Conservation (phyloP, 495 filamentous ascomycete species). For the Coniosporium apollinis region DNA sequence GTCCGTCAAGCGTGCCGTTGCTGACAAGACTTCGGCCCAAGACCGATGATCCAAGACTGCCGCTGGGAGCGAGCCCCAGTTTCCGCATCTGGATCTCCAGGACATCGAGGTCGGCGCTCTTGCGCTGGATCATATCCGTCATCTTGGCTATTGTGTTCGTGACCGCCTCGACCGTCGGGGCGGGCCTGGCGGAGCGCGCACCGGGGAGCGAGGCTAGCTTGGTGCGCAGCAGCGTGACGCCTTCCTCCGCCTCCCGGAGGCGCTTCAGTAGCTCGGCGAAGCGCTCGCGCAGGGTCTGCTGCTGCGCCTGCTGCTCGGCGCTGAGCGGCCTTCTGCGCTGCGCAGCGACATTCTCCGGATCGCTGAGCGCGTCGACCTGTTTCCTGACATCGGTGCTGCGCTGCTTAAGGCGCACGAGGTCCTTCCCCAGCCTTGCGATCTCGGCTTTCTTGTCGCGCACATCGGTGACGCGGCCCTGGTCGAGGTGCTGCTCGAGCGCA, state of each 20-base stretch:
- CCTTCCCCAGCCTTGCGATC: slow-evolving; percentile 44
- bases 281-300: slow-evolving; percentile 59
- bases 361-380: slow-evolving; percentile 40
- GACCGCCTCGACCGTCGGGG: slow-evolving; percentile 85
- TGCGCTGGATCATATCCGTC: slow-evolving; percentile 78
- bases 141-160: slow-evolving; percentile 81
- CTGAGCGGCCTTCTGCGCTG: slow-evolving; percentile 56
- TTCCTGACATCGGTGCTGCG: slow-evolving; percentile 61
- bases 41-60: too few species aligned
- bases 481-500: slow-evolving; percentile 36
- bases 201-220: slow-evolving; percentile 40
- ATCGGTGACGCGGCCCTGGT: slow-evolving; percentile 45
- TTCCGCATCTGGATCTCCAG: slow-evolving; percentile 70
- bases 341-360: slow-evolving; percentile 43
- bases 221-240: slow-evolving; percentile 62
- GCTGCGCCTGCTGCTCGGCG: slow-evolving; percentile 62
- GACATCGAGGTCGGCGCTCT: slow-evolving; percentile 73
- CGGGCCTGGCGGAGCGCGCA: slow-evolving; percentile 15
- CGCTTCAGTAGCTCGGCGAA: slow-evolving; percentile 53
- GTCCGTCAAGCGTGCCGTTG: not conserved
- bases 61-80: slow-evolving; percentile 36
- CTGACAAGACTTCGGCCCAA: slow-evolving; percentile 20
- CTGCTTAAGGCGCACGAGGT: slow-evolving; percentile 46
- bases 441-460: slow-evolving; percentile 43
- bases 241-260: slow-evolving; percentile 64